These are phyloP conservation scores for Retiboletus flavoniger DNA, from an alignment of 1,284 basidiomycete genomes.

Conservation along the genomic window DNA sequence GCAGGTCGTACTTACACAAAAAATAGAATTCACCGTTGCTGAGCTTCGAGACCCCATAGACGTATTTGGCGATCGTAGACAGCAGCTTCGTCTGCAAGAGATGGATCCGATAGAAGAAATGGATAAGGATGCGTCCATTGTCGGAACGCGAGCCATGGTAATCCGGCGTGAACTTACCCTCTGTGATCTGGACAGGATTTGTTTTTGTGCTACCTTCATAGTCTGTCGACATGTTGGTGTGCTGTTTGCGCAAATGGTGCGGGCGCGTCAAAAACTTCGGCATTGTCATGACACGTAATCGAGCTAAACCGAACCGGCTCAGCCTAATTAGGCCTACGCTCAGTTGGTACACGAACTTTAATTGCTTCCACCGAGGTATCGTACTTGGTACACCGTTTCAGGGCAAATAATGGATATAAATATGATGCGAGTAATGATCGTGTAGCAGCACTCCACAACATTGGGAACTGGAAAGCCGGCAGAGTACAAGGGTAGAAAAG, in stretches of 20 bases:
- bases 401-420: conserved; percentile 5
- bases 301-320: not conserved
- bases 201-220: conserved; percentile 25
- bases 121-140: not conserved
- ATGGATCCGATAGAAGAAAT: not conserved
- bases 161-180: conserved; percentile 23
- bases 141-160: conserved; percentile 1
- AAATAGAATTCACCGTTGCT: conserved; percentile 69
- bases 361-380: not conserved
- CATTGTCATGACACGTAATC: conserved; percentile 18
- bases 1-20: not conserved
- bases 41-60: conserved; percentile 96
- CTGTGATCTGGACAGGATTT: conserved; percentile 36
- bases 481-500: not conserved
- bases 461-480: not conserved
- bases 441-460: not conserved
- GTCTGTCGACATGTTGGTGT: conserved; percentile 23
- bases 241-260: not conserved
- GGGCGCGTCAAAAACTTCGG: not conserved
- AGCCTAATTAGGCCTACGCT: not conserved
- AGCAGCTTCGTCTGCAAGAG: conserved; percentile 68
- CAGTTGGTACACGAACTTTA: not conserved
- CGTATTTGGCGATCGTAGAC: conserved; percentile 97
- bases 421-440: conserved; percentile 1
- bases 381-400: too few species aligned